Evolutionary conservation across 768 basidiomycete genomes (phyloP).

Genomic region (Crassisporium funariophilum): DNA sequence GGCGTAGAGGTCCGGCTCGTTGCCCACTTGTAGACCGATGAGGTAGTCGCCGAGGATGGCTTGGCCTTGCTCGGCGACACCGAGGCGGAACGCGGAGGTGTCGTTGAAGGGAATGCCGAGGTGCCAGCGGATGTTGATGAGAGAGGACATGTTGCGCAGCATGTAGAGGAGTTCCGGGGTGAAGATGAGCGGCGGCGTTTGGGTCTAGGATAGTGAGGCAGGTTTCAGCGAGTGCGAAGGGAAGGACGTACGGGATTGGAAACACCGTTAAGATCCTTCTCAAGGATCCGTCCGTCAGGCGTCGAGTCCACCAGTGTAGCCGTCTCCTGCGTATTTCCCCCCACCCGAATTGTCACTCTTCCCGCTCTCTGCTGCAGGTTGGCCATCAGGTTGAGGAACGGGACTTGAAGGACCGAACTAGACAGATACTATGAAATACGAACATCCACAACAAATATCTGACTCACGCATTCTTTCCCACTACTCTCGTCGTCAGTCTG

Average conservation of each 20-base stretch:
- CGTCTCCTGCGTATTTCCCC: conserved; percentile 81
- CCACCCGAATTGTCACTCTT: conserved; percentile 64
- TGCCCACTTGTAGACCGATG: conserved; percentile 71
- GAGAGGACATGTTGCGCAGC: conserved; percentile 59
- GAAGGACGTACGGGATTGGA: conserved; percentile 42
- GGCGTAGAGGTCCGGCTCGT: conserved; percentile 63
- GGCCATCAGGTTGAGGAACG: conserved; percentile 80
- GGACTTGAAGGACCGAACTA: conserved; percentile 52
- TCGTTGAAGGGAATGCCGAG: conserved; percentile 73
- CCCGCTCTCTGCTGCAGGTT: conserved; percentile 71
- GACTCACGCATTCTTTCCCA: conserved; percentile 51
- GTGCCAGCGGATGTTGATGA: conserved; percentile 70
- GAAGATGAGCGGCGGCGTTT: conserved; percentile 68
- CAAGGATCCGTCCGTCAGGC: conserved; percentile 47
- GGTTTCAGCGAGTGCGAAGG: background rate
- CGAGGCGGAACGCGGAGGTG: conserved; percentile 51
- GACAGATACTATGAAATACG: background rate
- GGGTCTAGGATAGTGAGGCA: conserved; percentile 42
- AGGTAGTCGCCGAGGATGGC: conserved; percentile 68
- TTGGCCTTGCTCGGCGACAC: conserved; percentile 62
- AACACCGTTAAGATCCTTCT: conserved; percentile 43
- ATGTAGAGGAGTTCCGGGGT: conserved; percentile 69
- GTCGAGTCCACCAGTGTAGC: conserved; percentile 53
- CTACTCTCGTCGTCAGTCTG: too few species aligned
- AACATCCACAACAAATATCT: conserved; percentile 23